Evolutionary conservation across 2,329 filamentous ascomycete genomes (phyloP), one percentile per base, ranked within the genome.

Genomic region (Pestalotiopsis sp.): DNA sequence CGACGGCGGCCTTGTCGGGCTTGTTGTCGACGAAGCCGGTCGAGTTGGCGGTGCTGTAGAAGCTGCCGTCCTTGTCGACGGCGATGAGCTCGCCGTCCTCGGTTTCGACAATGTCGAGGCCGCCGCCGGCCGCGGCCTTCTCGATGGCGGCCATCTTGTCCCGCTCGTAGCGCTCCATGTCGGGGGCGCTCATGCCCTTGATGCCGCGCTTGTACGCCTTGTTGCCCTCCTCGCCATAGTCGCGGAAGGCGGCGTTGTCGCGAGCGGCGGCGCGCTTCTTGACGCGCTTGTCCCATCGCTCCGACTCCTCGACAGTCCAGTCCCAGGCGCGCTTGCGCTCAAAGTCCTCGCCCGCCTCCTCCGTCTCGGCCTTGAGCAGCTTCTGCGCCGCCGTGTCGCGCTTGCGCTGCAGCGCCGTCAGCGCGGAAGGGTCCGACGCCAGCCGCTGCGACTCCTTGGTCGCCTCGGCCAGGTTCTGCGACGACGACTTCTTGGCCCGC

Each of bases 281-380:
- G 79, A 97, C 84, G 40, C 95, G 91, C 83, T 91, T 92, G 80
- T 99, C 96, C 96, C 96, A 99, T 73, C 88, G 90, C 83, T 98
- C 96, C 74, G 90, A 93, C 82, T 99, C 96, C 72, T 99, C 96
- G 6, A 95, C 85, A 0, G 96, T 99, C 93, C 96, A 99, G 83
- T 98, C 96, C 96, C 96, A 99, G 1, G 96, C 96, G 56, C 96
- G 91, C 83, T 98, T 98, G 73, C 96, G 93, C 85, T 99, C 96
- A 77, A 98, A 99, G 80, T 98, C 96, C 67, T 93, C 94, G 41
- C 94, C 94, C 0, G 87, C 85, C 20, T 93, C 93, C 79, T 95
- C 93, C 1, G 94, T 91, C 75, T 98, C 94, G 4, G 94, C 93
- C 83, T 97, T 97, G 58, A 98, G 87, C 0, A 99, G 89, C 78